Base-by-base conservation (phyloP, 495 filamentous ascomycete species). In the Aspergillus funiculosus region DNA sequence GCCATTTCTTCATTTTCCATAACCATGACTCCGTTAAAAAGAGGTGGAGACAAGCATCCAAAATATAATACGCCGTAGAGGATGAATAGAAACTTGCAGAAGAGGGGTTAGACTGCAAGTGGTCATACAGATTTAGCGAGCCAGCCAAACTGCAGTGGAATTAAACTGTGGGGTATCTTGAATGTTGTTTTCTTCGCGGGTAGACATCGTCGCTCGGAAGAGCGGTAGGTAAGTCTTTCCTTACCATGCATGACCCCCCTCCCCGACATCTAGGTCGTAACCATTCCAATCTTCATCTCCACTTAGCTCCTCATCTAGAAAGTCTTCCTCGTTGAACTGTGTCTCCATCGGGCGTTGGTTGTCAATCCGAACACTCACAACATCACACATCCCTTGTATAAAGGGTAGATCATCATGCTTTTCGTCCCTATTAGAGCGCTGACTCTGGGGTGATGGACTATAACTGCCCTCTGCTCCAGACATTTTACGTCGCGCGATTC, bases 211-310 rank as follows among this genome's bases (percentile, higher is more conserved):
- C n/a, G n/a, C n/a, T 31, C 28, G 28, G 11, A 2, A 35, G 1
- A 15, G 32, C 4, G 13, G 13, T 3, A 36, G 14, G 14, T 2
- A 9, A 18, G 11, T n/a, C n/a, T n/a, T n/a, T n/a, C n/a, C 11
- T 35, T 43, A 66, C 58, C 62, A 67, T n/a, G 63, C 58, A 53
- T 63, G 51, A 2, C 50, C 51, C 6, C 36, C 46, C 19, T 44
- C 52, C 9, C 30, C 51, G 8, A 55, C 20, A 24, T 69, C 61
- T 21, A 56, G 42, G 39, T 67, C 64, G 27, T 55, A 39, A 9
- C 82, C 81, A 40, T 77, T 70, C 87, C 88, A 94, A 40, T 94
- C 88, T 46, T 88, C 86, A 48, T 91, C 85, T 3, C 81, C 81
- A 48, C 79, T 81, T 1, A 63, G 55, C 43, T 87, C 83, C 9